Evolutionary conservation across 169 alveolate genomes (phyloP), one percentile per base, ranked within the genome.

Genomic region (Eimeria sp.): DNA sequence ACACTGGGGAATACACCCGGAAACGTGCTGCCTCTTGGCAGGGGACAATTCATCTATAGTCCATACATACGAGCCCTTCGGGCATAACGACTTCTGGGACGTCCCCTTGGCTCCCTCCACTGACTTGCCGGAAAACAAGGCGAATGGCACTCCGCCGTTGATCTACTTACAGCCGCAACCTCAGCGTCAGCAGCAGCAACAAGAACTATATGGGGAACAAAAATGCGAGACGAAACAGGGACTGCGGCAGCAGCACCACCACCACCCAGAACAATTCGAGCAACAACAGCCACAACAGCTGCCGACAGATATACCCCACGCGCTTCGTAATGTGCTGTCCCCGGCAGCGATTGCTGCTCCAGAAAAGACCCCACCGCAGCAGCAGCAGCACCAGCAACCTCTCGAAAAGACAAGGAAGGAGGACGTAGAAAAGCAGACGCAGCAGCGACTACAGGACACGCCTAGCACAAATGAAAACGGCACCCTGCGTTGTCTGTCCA

Each of bases 191-290:
- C 91, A 83, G 51, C 88, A 47, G 20, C 73, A 27, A 27, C 57
- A 83, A 58, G 14, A 27, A 54, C 73, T 34, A 63, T 63, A 83
- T 30, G 54, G n/a, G 75, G 20, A 49, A 34, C 76, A 47, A 45
- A 58, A 20, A 30, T 30, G 58, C 18, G 40, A 43, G 16, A 30
- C 4, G 75, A 20, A 54, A 40, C 91, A 83, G 91, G 11, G 27
- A 54, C n/a, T n/a, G 76, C 91, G 5, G 91, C 91, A 83, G 73
- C 91, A 27, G 89, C 70, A 51, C 30, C 70, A 51, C 54, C 49
- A 82, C 40, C 72, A 51, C 5, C 34, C 9, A 54, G 73, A 43
- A 49, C 89, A 82, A 51, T 72, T 51, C 40, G 49, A 82, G 16
- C 51, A 51, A 22, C 73, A 49, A 65, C 73, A 20, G 34, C 73